A percentile compares a stretch with the other conserved stretches of the same genome.
phyloP scores from a whole-genome alignment of 208 protist genomes.

The Leishmania tropica region DNA sequence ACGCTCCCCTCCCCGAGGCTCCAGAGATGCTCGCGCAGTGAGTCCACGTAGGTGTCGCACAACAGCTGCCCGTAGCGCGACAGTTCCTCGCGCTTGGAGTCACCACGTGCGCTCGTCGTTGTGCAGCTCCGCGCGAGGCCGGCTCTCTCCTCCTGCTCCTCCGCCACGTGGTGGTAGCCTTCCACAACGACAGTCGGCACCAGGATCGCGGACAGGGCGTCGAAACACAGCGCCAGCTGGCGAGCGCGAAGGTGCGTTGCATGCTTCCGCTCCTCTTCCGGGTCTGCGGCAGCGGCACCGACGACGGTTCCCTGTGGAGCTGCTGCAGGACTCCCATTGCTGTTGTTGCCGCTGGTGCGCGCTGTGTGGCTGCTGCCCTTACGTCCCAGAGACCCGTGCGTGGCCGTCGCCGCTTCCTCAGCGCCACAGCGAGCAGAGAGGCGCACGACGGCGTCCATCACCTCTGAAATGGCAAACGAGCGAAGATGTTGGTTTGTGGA shows the following conservation, averaged over 20 bases:
- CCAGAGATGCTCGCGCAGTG: constrained; percentile 46
- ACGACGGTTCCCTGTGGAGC: background rate
- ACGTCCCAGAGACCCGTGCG: background rate
- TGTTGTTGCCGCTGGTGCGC: background rate
- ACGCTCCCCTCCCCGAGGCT: constrained; percentile 10
- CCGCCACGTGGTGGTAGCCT: background rate
- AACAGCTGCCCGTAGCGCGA: constrained; percentile 67
- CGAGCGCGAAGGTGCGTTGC: constrained; percentile 19
- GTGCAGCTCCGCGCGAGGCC: constrained; percentile 9
- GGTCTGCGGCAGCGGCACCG: background rate
- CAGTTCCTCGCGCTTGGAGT: constrained; percentile 40
- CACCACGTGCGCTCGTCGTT: constrained; percentile 10
- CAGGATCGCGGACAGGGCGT: constrained; percentile 62
- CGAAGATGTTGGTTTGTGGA: constrained; percentile 59
- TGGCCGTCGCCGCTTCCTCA: background rate
- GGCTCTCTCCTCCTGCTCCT: constrained; percentile 7
- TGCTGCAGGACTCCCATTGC: background rate
- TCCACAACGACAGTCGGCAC: constrained; percentile 35
- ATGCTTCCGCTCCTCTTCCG: constrained; percentile 13
- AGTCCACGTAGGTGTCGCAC: constrained; percentile 79
- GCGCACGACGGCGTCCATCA: constrained; percentile 67
- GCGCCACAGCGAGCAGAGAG: constrained; percentile 28
- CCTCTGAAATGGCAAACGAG: constrained; percentile 71
- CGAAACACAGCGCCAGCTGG: constrained; percentile 55
- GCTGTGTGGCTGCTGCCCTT: background rate